phyloP scores from a whole-genome alignment of 768 basidiomycete species.

The Xanthoconium stramineum region DNA sequence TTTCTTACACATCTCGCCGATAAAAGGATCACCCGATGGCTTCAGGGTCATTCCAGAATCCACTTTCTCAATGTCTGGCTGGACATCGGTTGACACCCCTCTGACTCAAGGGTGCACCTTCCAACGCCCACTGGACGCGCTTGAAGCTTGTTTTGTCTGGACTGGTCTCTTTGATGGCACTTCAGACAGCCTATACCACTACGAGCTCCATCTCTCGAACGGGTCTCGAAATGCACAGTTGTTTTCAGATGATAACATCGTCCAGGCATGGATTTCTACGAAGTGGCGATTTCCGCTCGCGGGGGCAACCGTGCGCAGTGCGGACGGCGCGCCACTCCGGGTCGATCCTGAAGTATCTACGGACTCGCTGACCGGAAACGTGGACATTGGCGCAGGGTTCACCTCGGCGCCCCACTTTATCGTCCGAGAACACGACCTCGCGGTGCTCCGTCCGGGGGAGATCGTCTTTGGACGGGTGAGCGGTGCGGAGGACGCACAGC shows the following conservation, averaged over 20 bases:
- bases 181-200: constrained; percentile 40
- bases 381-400: neutral
- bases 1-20: too few species aligned
- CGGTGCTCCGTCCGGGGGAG: constrained; percentile 34
- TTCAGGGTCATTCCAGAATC: neutral
- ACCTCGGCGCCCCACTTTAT: constrained; percentile 30
- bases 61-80: constrained; percentile 6
- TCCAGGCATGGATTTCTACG: constrained; percentile 42
- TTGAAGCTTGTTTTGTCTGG: constrained; percentile 42
- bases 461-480: constrained; percentile 33
- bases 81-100: constrained; percentile 1
- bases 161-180: constrained; percentile 43
- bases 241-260: constrained; percentile 35
- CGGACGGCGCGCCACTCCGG: neutral
- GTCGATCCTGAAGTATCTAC: neutral
- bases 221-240: constrained; percentile 20
- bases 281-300: constrained; percentile 52
- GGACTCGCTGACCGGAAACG: too few species aligned
- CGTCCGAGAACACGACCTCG: constrained; percentile 38
- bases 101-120: constrained; percentile 12
- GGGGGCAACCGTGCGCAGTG: constrained; percentile 36
- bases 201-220: constrained; percentile 27
- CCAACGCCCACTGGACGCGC: constrained; percentile 37
- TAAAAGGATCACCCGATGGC: too few species aligned
- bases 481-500: constrained; percentile 35